Base-by-base conservation (phyloP, 2,329 filamentous ascomycete species). In the Phyllosticta citriasiana region DNA sequence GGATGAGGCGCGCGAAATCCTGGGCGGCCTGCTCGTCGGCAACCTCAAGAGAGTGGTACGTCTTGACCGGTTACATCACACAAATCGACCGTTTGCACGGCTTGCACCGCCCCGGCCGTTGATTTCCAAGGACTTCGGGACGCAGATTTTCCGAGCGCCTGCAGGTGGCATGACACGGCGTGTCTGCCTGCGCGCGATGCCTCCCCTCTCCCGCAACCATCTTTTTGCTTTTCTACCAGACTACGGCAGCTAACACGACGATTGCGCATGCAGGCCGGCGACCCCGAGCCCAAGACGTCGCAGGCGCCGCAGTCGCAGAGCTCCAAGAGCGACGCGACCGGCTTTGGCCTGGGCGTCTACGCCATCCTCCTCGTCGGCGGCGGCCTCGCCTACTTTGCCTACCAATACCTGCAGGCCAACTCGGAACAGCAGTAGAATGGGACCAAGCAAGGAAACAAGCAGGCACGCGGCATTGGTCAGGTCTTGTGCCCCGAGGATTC, bases 1-100 rank as follows among this genome's bases (percentile, higher is more conserved):
- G 71, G 94, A 99, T 77, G 94, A 99, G 82, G 94, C 94, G 67
- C 88, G 94, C 67, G 93, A 97, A 81, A 93, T 96, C 67, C 86
- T 99, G 62, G 86, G 88, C 0, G 72, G 72, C 47, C 65, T 75
- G 66, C 68, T 73, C 26, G 72, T 74, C 40, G 73, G 73, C 62
- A 72, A 52, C 25, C 59, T 75, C 63, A 72, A 74, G 71, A 69
- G 73, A 63, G 62, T 69, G 72, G 73, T 75, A 73, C 51, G 64
- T 58, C 14, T 30, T 16, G 22, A 9, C 12, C 8, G 24, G 40
- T 14, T 47, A 53, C 47, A 2, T 51, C 47, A 5, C 16, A 51
- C 16, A 51, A 7, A 7, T 51, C 47, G 8, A n/a, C 16, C 19
- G 19, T 22, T 22, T 22, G 19, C 19, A 22, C 19, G 19, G 19